Evolutionary conservation across 129 eudicot species (phyloP).

Genomic region (Flaveria linearis): DNA sequence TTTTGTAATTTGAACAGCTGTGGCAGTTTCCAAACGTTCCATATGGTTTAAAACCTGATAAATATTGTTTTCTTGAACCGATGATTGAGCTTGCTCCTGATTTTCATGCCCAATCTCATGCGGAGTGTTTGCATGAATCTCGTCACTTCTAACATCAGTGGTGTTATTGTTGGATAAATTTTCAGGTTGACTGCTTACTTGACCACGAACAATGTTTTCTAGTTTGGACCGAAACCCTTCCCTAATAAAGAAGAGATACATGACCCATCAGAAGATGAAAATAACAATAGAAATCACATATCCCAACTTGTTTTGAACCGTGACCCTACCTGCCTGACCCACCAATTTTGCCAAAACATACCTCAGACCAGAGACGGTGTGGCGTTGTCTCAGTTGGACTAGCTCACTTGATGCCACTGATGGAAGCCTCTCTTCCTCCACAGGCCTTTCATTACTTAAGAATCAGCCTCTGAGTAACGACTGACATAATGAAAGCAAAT

Average conservation of each 20-base stretch:
- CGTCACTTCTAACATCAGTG: conserved; percentile 57
- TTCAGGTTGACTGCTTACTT: conserved; percentile 79
- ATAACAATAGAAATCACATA: background rate
- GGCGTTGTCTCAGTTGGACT: conserved; percentile 85
- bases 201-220: conserved; percentile 83
- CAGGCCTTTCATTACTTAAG: conserved; percentile 81
- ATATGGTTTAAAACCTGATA: conserved; percentile 38
- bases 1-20: conserved; percentile 42
- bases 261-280: background rate
- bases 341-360: conserved; percentile 24
- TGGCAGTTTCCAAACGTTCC: conserved; percentile 35
- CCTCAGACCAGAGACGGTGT: conserved; percentile 96
- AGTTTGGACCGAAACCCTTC: conserved; percentile 87
- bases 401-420: conserved; percentile 84
- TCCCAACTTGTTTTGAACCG: background rate
- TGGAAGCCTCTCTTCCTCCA: conserved; percentile 82
- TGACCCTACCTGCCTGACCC: background rate
- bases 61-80: conserved; percentile 43
- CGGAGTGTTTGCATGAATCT: conserved; percentile 45
- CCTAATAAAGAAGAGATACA: conserved; percentile 42
- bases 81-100: conserved; percentile 37
- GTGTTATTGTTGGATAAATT: conserved; percentile 49
- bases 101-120: conserved; percentile 59
- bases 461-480: conserved; percentile 91
- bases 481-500: conserved; percentile 40